Evolutionary conservation across 345 rosid species (phyloP), one percentile per base, ranked within the genome.

Genomic region (Brassica incana): DNA sequence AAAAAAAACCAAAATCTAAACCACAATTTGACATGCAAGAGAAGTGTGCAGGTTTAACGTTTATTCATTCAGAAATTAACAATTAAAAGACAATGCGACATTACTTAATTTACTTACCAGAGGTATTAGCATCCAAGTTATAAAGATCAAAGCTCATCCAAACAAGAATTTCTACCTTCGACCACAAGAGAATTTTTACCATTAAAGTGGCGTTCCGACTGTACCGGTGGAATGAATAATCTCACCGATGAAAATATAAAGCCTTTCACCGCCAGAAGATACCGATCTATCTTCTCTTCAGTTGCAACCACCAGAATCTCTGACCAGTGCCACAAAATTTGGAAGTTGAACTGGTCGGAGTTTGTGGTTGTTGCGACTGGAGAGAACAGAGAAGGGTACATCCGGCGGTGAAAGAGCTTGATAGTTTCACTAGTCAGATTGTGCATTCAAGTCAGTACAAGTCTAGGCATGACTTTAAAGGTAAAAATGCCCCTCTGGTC

Each of bases 361-460:
- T 90, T 85, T 77, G 33, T 91, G 76, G 92, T 83, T 40, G 91
- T 89, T 74, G 97, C 97, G 23, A 87, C 11, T 38, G 45, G 15
- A 64, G 71, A 38, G 60, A 92, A 38, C 79, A 86, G 67, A 38
- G 45, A 38, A 38, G 0, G 45, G 45, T 81, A 71, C 20, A 54
- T 6, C 94, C 94, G 23, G 79, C 69, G 23, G 76, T 92, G 29
- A 63, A 84, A 15, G 97, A 7, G 45, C 25, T 89, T 75, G 50
- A 65, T 4, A 67, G 64, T 27, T 91, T 86, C 23, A 8, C 70
- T 5, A 89, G 94, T 2, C 77, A 84, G 33, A 79, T 84, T 58
- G 11, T 90, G 43, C 95, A 92, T 67, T 87, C 95, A 3, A 89
- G 91, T 8, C 9, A 23, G 73, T 92, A 50, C 66, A 67, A 38